Evolutionary conservation across 257 asterid species (phyloP), one percentile per base, ranked within the genome.

Genomic region (Solanum tacnaense): DNA sequence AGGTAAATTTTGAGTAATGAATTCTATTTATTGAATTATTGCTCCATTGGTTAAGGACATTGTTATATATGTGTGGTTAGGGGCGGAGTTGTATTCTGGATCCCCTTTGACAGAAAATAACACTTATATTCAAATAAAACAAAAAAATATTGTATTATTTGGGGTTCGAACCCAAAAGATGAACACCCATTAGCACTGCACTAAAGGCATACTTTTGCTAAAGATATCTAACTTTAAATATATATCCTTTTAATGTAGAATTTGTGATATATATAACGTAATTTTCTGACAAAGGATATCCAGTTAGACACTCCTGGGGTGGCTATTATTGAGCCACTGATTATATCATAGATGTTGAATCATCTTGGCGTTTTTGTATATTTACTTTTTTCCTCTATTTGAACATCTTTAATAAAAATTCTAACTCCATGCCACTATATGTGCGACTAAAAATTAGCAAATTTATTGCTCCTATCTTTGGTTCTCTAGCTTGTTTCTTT

Each of bases 361-460:
- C n/a, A 3, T 56, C 25, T 58, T 58, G 11, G 0, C 13, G 0
- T 58, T 9, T 21, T 21, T 58, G 5, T 20, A 9, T 58, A 21
- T 58, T 58, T 58, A 8, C 27, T 58, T 23, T 23, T 23, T 62
- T 62, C 7, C 1, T 62, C 5, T n/a, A 8, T 62, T 62, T 62
- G 7, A 1, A 1, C 1, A 23, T 62, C 0, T 0, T n/a, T 62
- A 9, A 8, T 62, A 62, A 62, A n/a, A 62, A 62, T 62, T n/a
- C 6, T 62, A 1, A 62, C 6, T 0, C 29, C 13, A 2, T 1
- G 0, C 3, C 15, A 0, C 29, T 62, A 60, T 2, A 56, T 1
- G 56, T 56, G 65, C 3, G n/a, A 56, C n/a, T 20, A 56, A 13
- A 49, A 12, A 52, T 52, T 52, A 52, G 62, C 62, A 52, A 52